Evolutionary conservation across 345 rosid species (phyloP).

Genomic region (Stellera chamaejasme): DNA sequence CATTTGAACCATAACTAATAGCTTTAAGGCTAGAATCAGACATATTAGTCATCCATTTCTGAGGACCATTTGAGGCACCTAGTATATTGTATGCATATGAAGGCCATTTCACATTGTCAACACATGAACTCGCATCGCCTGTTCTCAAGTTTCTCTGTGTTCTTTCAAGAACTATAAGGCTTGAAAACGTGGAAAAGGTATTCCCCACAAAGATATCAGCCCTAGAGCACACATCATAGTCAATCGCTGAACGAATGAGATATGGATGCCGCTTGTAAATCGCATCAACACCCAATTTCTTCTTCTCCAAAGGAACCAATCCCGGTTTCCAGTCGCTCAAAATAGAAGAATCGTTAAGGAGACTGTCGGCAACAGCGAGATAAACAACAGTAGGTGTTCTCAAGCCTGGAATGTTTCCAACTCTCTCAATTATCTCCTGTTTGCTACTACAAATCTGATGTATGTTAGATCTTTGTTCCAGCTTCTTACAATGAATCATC

Average conservation of each 20-base stretch:
- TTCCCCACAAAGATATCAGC: slow-evolving; percentile 91
- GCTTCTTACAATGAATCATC: slow-evolving; percentile 96
- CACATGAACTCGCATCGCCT: slow-evolving; percentile 56
- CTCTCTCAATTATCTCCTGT: slow-evolving; percentile 64
- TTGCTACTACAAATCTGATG: slow-evolving; percentile 86
- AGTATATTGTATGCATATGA: slow-evolving; percentile 76
- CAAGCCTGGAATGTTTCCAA: slow-evolving; percentile 48
- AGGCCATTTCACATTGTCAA: slow-evolving; percentile 52
- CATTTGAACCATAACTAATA: slow-evolving; percentile 75
- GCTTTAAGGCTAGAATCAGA: slow-evolving; percentile 67
- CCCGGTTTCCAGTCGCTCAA: slow-evolving; percentile 74
- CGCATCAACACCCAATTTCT: slow-evolving; percentile 60
- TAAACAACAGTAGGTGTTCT: slow-evolving; percentile 52
- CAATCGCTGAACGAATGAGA: slow-evolving; percentile 90
- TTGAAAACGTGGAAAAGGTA: slow-evolving; percentile 92
- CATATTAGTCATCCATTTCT: slow-evolving; percentile 86
- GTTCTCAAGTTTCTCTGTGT: slow-evolving; percentile 62
- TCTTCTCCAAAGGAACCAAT: slow-evolving; percentile 72
- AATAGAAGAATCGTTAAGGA: slow-evolving; percentile 68
- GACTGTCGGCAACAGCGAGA: slow-evolving; percentile 83
- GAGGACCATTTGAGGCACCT: slow-evolving; percentile 58
- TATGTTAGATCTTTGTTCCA: slow-evolving; percentile 56
- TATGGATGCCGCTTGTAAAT: slow-evolving; percentile 75
- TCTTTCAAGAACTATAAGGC: slow-evolving; percentile 82
- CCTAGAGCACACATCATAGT: slow-evolving; percentile 84